Conservation (phyloP, 352 stramenopile species). For the Saprolegnia parasitica region DNA sequence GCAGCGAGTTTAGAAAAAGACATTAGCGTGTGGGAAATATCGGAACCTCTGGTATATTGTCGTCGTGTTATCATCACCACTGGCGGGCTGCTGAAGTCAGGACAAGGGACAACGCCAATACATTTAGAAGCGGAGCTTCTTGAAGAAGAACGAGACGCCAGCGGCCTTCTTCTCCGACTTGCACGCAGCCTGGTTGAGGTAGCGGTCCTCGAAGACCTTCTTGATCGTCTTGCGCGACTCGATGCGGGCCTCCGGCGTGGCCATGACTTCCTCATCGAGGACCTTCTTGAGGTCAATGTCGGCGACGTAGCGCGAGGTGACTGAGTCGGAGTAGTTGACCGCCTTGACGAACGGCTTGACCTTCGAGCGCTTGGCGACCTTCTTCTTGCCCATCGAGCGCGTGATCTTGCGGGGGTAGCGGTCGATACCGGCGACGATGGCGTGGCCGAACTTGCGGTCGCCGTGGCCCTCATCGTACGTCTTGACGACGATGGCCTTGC, state of each 20-base stretch:
- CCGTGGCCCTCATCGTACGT: conserved; percentile 95
- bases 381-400: conserved; percentile 94
- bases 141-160: conserved; percentile 98
- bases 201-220: conserved; percentile 98
- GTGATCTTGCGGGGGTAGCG: conserved; percentile 97
- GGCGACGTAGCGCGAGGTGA: conserved; percentile 98
- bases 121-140: conserved; percentile 98
- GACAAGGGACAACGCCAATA: conserved; percentile 2
- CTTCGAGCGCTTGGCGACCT: conserved; percentile 96
- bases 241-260: conserved; percentile 73
- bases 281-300: conserved; percentile 99
- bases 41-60: conserved; percentile 26
- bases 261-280: conserved; percentile 85
- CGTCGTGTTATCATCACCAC: conserved; percentile 3
- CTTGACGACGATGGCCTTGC: conserved; percentile 99
- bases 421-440: conserved; percentile 95
- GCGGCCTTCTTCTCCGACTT: conserved; percentile 98
- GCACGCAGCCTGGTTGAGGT: conserved; percentile 91
- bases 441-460: conserved; percentile 97
- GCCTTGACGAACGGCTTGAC: conserved; percentile 99
- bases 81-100: neutral
- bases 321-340: conserved; percentile 99
- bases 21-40: neutral
- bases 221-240: conserved; percentile 98
- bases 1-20: too few relatives aligned